These are phyloP conservation scores for Novymonas esmeraldas DNA, from an alignment of 208 protist species.

Conservation along the genomic window DNA sequence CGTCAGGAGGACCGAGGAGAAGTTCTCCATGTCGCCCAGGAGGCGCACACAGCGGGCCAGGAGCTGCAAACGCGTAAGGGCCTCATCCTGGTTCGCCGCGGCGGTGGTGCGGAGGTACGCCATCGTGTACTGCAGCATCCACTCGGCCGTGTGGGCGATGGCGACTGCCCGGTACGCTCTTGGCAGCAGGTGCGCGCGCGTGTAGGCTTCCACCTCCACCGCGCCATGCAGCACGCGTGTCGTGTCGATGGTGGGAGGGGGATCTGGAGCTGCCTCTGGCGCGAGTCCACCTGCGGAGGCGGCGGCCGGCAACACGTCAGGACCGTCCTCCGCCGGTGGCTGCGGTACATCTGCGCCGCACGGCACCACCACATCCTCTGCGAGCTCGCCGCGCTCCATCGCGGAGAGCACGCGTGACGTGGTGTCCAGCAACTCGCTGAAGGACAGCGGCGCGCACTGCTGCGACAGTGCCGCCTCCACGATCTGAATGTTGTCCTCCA, in stretches of 20 bases:
- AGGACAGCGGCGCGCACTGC: conserved; percentile 54
- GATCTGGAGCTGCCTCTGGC: neutral
- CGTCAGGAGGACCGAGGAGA: conserved; percentile 67
- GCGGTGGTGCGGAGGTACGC: conserved; percentile 65
- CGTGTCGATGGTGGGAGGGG: conserved; percentile 6
- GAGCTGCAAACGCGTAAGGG: conserved; percentile 55
- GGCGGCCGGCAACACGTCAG: no score
- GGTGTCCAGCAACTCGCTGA: conserved; percentile 57
- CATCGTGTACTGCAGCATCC: conserved; percentile 89
- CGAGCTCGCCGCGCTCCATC: conserved; percentile 64
- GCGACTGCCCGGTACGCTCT: conserved; percentile 44
- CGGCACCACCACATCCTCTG: conserved; percentile 48
- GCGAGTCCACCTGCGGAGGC: no score
- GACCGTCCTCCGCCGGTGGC: neutral
- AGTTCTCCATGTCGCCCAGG: conserved; percentile 69
- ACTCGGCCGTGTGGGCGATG: conserved; percentile 69
- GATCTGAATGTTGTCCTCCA: conserved; percentile 60
- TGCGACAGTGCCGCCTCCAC: conserved; percentile 49
- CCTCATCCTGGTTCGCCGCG: conserved; percentile 53
- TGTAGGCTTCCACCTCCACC: conserved; percentile 62
- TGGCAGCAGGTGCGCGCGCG: conserved; percentile 45
- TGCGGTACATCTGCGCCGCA: conserved; percentile 7
- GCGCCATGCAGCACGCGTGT: conserved; percentile 55
- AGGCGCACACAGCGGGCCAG: conserved; percentile 78
- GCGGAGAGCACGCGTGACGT: conserved; percentile 44